These are phyloP conservation scores for Peniophora sp. DNA, from an alignment of 1,284 basidiomycete species.

Conservation along the genomic window DNA sequence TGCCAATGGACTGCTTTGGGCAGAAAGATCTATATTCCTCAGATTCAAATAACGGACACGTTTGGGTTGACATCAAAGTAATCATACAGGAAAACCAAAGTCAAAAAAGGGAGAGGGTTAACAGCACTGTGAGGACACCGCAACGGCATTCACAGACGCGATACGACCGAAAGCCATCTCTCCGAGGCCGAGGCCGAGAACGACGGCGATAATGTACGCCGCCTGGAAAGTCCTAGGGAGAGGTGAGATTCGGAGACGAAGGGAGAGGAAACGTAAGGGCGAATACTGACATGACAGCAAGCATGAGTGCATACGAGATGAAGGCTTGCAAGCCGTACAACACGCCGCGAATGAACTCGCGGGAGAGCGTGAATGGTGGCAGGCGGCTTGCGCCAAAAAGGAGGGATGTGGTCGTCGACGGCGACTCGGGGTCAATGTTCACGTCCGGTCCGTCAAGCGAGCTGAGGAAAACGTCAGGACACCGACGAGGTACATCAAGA, in stretches of 20 bases:
- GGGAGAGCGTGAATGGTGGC: conserved; percentile 45
- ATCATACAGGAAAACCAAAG: no score
- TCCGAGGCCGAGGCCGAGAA: conserved; percentile 55
- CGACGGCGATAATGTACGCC: conserved; percentile 59
- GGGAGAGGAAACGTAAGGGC: no score
- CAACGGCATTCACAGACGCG: neutral
- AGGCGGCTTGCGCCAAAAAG: neutral
- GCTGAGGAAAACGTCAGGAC: conserved; percentile 2
- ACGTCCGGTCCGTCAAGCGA: conserved; percentile 1
- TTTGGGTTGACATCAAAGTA: no score
- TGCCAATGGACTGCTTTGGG: no score
- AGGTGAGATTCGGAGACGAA: no score
- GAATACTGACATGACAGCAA: conserved; percentile 58
- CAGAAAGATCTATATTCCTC: no score
- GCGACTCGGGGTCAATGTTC: neutral
- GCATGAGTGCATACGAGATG: conserved; percentile 56
- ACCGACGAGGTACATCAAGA: neutral
- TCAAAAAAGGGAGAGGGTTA: no score
- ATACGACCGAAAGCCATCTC: conserved; percentile 26
- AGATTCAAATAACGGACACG: no score
- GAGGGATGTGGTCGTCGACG: neutral
- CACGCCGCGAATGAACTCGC: conserved; percentile 57
- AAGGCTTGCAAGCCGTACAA: conserved; percentile 50
- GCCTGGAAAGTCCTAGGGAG: conserved; percentile 69
- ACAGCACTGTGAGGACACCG: no score